phyloP scores from a whole-genome alignment of 2,329 filamentous ascomycete species.

The Rugonectria rugulosa region DNA sequence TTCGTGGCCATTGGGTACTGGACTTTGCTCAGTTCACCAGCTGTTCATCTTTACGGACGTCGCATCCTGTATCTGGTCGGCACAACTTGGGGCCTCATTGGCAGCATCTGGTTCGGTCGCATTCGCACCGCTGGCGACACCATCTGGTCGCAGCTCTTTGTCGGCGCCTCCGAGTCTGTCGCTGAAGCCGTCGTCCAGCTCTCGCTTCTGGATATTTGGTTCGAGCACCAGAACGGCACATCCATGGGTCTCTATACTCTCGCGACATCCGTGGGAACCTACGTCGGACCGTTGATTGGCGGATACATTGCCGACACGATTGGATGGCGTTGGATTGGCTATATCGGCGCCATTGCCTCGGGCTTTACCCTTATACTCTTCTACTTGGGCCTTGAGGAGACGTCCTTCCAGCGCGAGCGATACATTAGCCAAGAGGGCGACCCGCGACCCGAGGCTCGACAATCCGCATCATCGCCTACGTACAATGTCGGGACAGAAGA shows the following conservation, averaged over 20 bases:
- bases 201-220: slow-evolving; percentile 65
- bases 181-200: slow-evolving; percentile 64
- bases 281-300: slow-evolving; percentile 60
- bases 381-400: slow-evolving; percentile 62
- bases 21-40: slow-evolving; percentile 60
- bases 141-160: slow-evolving; percentile 64
- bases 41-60: slow-evolving; percentile 62
- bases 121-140: slow-evolving; percentile 53
- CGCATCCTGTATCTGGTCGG: slow-evolving; percentile 63
- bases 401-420: slow-evolving; percentile 53
- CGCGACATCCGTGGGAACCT: slow-evolving; percentile 63
- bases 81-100: slow-evolving; percentile 56
- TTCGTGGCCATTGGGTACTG: slow-evolving; percentile 65
- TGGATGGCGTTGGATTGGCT: slow-evolving; percentile 64
- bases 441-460: background rate
- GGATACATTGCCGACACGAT: slow-evolving; percentile 58
- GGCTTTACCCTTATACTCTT: slow-evolving; percentile 55
- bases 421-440: slow-evolving; percentile 39
- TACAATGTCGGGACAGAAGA: slow-evolving; percentile 13
- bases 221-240: slow-evolving; percentile 62
- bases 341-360: slow-evolving; percentile 58
- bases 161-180: slow-evolving; percentile 63
- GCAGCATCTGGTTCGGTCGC: slow-evolving; percentile 61
- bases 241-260: slow-evolving; percentile 63
- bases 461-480: background rate